Evolutionary conservation across 371 early-diverging fungal genomes (phyloP), one percentile per base, ranked within the genome.

Genomic region (Mortierella polycephala): DNA sequence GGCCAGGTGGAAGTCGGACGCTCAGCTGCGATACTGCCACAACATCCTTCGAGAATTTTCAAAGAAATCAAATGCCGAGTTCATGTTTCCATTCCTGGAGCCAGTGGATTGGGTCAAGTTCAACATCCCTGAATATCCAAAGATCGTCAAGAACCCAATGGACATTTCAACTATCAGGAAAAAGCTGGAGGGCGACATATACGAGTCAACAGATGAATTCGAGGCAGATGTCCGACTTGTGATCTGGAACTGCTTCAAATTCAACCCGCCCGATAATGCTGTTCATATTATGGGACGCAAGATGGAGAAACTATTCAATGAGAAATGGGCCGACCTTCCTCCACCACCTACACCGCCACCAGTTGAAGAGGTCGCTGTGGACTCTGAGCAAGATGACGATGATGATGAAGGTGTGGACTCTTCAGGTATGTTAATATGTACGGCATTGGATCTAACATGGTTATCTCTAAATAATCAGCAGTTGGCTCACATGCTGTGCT

Each of bases 141-240:
- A 88, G 2, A 91, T 99, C 46, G 92, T 99, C 76, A 98, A 95
- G 73, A 81, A 95, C 55, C 99, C 99, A 7, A 99, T 99, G 99
- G 99, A 99, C 81, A 60, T 99, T 23, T 87, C 92, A 16, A 99
- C 99, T 0, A 93, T 99, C 46, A 88, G 90, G 72, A 86, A 87
- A 47, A 96, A 96, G 81, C 83, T 99, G 16, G 94, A 95, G 52
- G 72, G 81, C 14, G 92, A 91, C 12, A 85, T 87, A 30, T 99
- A 99, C 81, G 67, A 81, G 0, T 84, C 82, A 9, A 86, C 93
- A 0, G 87, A 86, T 7, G 94, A 92, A 49, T 98, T 98, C 69
- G 92, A 93, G 65, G 84, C 85, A 0, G 99, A 99, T 74, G 84
- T 95, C 44, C 91, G 93, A 11, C 86, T 96, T 10, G 95, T 98